Conservation (phyloP, 768 basidiomycete species). For the Trametes gibbosa region DNA sequence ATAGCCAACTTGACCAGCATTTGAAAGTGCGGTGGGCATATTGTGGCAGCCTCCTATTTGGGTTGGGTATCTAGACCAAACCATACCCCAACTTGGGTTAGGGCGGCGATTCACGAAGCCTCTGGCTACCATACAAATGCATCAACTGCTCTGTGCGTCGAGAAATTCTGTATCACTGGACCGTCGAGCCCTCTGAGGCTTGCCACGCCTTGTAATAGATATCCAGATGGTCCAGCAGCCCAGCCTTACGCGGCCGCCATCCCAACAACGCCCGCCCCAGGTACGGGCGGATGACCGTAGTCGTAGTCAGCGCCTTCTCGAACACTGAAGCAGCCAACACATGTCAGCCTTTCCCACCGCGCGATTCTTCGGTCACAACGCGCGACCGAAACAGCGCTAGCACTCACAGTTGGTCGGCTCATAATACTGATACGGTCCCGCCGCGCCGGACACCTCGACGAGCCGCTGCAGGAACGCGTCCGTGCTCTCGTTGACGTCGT, state of each 20-base stretch:
- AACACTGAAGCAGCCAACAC: slow-evolving; percentile 27
- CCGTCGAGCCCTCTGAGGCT: slow-evolving; percentile 18
- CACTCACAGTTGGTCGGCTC: slow-evolving; percentile 37
- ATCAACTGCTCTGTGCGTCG: too few relatives aligned
- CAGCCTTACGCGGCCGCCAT: slow-evolving; percentile 42
- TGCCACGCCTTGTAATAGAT: slow-evolving; percentile 41
- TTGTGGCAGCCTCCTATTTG: too few relatives aligned
- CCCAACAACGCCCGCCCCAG: slow-evolving; percentile 41
- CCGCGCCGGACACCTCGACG: slow-evolving; percentile 37
- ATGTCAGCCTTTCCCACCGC: neutral
- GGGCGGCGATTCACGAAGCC: too few relatives aligned
- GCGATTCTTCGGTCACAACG: neutral
- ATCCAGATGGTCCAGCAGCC: slow-evolving; percentile 42
- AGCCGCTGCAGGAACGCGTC: slow-evolving; percentile 40
- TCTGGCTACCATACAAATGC: too few relatives aligned
- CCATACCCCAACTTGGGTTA: too few relatives aligned
- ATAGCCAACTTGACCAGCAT: too few relatives aligned
- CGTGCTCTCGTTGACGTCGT: slow-evolving; percentile 39
- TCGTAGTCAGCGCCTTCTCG: slow-evolving; percentile 35
- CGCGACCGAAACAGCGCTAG: slow-evolving; percentile 19
- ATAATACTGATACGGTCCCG: slow-evolving; percentile 34
- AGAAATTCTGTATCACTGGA: neutral
- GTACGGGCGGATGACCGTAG: slow-evolving; percentile 34
- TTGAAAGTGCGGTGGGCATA: too few relatives aligned
- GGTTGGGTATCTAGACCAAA: too few relatives aligned